These are phyloP conservation scores for Jamesozyma hellenica DNA, from an alignment of 805 yeast genomes.

Conservation along the genomic window DNA sequence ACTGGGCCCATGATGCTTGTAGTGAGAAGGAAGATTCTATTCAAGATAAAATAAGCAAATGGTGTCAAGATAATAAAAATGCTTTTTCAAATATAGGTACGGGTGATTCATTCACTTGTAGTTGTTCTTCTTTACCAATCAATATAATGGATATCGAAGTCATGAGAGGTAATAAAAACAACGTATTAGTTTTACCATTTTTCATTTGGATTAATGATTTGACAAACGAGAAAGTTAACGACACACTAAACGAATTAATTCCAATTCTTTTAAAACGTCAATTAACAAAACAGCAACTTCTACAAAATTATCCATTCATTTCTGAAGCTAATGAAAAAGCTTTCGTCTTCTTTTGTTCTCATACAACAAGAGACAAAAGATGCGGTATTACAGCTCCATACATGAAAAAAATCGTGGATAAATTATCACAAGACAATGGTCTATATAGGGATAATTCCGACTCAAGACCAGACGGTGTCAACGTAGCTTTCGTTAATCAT, in stretches of 20 bases:
- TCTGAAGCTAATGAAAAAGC: slow-evolving; percentile 34
- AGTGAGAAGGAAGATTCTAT: slow-evolving; percentile 35
- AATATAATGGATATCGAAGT: slow-evolving; percentile 37
- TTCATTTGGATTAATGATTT: slow-evolving; percentile 59
- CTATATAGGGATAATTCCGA: slow-evolving; percentile 71
- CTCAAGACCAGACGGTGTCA: slow-evolving; percentile 62
- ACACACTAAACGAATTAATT: slow-evolving; percentile 37
- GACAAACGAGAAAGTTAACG: slow-evolving; percentile 33
- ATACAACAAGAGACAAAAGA: slow-evolving; percentile 79
- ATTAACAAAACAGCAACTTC: slow-evolving; percentile 23
- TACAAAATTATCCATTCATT: slow-evolving; percentile 22
- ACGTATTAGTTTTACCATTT: slow-evolving; percentile 60
- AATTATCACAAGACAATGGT: slow-evolving; percentile 58
- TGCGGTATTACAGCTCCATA: slow-evolving; percentile 94
- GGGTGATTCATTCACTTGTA: slow-evolving; percentile 20
- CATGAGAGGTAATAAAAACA: slow-evolving; percentile 38
- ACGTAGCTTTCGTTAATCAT: slow-evolving; percentile 66
- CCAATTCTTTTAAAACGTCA: slow-evolving; percentile 30
- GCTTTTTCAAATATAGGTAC: slow-evolving; percentile 23
- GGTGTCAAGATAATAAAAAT: slow-evolving; percentile 25
- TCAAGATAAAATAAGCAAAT: slow-evolving; percentile 35
- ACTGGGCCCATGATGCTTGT: slow-evolving; percentile 76
- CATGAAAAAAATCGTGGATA: slow-evolving; percentile 69
- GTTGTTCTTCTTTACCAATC: slow-evolving; percentile 44
- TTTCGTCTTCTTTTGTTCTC: slow-evolving; percentile 75